Percentiles rank a stretch among this genome's conserved stretches.
These are phyloP conservation scores for Sinapis alba DNA, from an alignment of 441 rosid species.

Conservation along the genomic window DNA sequence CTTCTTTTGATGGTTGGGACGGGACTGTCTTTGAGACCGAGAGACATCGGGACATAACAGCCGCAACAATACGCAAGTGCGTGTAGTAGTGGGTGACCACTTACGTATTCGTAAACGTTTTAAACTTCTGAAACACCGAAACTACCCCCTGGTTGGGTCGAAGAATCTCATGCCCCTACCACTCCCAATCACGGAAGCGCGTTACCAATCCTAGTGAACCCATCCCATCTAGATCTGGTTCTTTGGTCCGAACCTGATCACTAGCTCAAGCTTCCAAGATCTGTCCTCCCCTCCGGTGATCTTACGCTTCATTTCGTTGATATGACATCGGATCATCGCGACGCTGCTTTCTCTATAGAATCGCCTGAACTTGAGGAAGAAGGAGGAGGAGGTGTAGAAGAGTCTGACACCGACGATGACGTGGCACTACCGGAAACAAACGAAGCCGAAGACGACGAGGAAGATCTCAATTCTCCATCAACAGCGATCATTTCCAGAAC, in stretches of 20 bases:
- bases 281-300: conserved; percentile 38
- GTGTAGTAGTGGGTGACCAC: conserved; percentile 29
- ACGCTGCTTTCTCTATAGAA: conserved; percentile 54
- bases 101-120: conserved; percentile 9
- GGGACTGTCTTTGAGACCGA: background rate
- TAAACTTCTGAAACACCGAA: conserved; percentile 14
- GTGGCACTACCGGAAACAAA: conserved; percentile 48
- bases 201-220: conserved; percentile 48
- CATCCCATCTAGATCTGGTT: conserved; percentile 15
- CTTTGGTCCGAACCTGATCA: conserved; percentile 23
- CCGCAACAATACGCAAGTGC: conserved; percentile 25
- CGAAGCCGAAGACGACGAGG: conserved; percentile 59
- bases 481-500: conserved; percentile 33
- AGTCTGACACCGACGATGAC: conserved; percentile 52
- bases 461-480: conserved; percentile 51
- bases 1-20: background rate
- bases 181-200: conserved; percentile 42
- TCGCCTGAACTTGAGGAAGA: conserved; percentile 63
- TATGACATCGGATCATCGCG: conserved; percentile 54
- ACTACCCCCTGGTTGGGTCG: conserved; percentile 36
- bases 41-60: conserved; percentile 11
- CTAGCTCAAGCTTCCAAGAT: conserved; percentile 47
- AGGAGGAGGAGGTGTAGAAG: conserved; percentile 28
- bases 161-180: conserved; percentile 34
- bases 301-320: background rate